A percentile compares a stretch with the other conserved stretches of the same genome.
phyloP scores from a whole-genome alignment of 1,139 yeast species.

The Schwanniomyces etchellsii region DNA sequence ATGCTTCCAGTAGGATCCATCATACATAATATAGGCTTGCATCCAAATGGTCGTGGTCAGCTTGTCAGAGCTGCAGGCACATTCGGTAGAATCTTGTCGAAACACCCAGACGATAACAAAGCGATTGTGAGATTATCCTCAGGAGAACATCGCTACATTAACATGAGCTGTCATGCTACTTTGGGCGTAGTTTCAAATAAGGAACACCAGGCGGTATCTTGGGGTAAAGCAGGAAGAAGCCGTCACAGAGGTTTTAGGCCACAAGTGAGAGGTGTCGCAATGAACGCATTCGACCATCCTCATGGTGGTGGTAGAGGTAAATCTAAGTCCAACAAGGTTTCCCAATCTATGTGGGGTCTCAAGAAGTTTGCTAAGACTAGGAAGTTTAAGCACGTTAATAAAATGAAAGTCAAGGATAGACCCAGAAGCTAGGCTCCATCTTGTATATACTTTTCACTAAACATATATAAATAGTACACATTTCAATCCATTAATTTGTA shows the following conservation, averaged over 20 bases:
- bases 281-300: constrained; percentile 97
- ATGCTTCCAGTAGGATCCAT: constrained; percentile 94
- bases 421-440: constrained; percentile 37
- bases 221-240: constrained; percentile 97
- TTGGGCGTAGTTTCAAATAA: constrained; percentile 93
- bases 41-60: constrained; percentile 78
- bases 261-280: constrained; percentile 95
- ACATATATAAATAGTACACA: constrained; percentile 1
- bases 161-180: constrained; percentile 86
- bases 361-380: constrained; percentile 95
- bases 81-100: constrained; percentile 82
- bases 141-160: constrained; percentile 91
- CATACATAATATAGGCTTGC: constrained; percentile 80
- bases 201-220: constrained; percentile 81
- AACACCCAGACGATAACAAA: constrained; percentile 61
- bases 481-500: not conserved
- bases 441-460: constrained; percentile 5
- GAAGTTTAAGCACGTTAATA: constrained; percentile 79
- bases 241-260: constrained; percentile 95
- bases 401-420: constrained; percentile 81
- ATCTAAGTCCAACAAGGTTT: constrained; percentile 89
- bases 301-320: constrained; percentile 99
- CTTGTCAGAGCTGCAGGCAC: constrained; percentile 94
- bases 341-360: constrained; percentile 97
- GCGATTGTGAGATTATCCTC: constrained; percentile 81